Evolutionary conservation across 352 stramenopile genomes (phyloP).

Genomic region (Pythium rhizo-oryzae): DNA sequence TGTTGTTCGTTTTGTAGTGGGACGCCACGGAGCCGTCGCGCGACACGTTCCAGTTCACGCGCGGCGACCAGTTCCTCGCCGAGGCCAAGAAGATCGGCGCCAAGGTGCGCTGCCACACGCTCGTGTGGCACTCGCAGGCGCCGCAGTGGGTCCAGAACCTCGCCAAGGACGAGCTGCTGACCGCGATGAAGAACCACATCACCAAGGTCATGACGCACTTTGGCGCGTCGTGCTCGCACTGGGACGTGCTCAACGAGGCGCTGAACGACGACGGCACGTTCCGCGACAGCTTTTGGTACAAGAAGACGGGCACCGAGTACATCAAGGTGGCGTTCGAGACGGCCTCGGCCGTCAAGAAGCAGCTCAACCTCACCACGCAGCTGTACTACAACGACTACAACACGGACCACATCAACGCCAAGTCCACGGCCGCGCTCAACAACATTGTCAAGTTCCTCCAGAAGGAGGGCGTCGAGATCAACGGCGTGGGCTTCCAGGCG

Average conservation of each 20-base stretch:
- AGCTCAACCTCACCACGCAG: not conserved
- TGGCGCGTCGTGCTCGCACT: not conserved
- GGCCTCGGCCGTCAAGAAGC: not conserved
- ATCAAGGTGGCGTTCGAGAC: not conserved
- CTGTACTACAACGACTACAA: constrained; percentile 1
- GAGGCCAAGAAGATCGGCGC: not conserved
- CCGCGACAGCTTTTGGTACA: not conserved
- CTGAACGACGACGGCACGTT: not conserved
- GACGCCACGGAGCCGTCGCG: not conserved
- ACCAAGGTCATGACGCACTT: not conserved
- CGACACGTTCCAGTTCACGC: constrained; percentile 1
- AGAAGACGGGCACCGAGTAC: not conserved
- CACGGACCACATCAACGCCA: constrained; percentile 1
- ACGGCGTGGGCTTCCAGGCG: not conserved
- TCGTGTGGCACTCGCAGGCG: constrained; percentile 1
- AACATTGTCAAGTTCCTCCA: not conserved
- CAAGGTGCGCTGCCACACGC: not conserved
- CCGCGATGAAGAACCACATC: not conserved
- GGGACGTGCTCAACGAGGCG: not conserved
- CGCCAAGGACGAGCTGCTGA: constrained; percentile 4
- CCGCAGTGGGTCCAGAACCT: constrained; percentile 6
- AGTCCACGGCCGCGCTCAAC: not conserved
- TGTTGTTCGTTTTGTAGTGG: not conserved
- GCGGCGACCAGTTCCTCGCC: not conserved
- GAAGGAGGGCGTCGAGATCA: not conserved